These are phyloP conservation scores for Epithemia pelagica DNA, from an alignment of 108 stramenopile genomes.

Conservation along the genomic window DNA sequence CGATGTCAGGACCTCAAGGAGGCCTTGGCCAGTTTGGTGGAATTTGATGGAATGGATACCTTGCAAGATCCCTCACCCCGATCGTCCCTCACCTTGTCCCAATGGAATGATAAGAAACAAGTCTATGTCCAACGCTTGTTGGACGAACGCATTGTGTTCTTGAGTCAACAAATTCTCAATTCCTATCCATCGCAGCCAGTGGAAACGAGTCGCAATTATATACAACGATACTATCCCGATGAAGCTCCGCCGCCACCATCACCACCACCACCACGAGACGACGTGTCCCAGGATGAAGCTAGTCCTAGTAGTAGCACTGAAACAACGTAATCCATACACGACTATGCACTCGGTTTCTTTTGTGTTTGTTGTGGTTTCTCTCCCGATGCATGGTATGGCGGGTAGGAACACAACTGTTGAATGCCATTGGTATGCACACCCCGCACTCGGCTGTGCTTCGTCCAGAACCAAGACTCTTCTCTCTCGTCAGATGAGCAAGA, in stretches of 20 bases:
- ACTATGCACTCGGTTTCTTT: too few relatives aligned
- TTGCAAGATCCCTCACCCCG: constrained; percentile 71
- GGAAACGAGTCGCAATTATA: constrained; percentile 13
- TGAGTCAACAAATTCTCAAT: constrained; percentile 23
- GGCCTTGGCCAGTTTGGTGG: constrained; percentile 57
- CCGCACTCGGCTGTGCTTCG: too few relatives aligned
- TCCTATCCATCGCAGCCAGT: constrained; percentile 25
- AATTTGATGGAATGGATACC: constrained; percentile 83
- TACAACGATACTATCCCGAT: constrained; percentile 29
- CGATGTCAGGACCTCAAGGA: constrained; percentile 20
- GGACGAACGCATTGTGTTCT: constrained; percentile 51
- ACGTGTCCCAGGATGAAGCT: too few relatives aligned
- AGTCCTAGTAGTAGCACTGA: too few relatives aligned
- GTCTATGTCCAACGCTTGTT: constrained; percentile 60
- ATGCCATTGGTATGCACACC: too few relatives aligned
- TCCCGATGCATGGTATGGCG: too few relatives aligned
- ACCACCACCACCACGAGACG: too few relatives aligned
- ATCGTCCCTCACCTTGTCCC: constrained; percentile 54
- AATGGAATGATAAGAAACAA: constrained; percentile 51
- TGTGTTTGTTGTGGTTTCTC: too few relatives aligned
- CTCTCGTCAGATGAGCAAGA: too few relatives aligned
- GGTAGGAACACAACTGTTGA: too few relatives aligned
- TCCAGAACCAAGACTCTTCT: too few relatives aligned
- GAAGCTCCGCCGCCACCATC: constrained; percentile 20
- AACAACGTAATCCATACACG: too few relatives aligned